Evolutionary conservation across 1,139 yeast species (phyloP).

Genomic region (Suhomyces choctaworum): DNA sequence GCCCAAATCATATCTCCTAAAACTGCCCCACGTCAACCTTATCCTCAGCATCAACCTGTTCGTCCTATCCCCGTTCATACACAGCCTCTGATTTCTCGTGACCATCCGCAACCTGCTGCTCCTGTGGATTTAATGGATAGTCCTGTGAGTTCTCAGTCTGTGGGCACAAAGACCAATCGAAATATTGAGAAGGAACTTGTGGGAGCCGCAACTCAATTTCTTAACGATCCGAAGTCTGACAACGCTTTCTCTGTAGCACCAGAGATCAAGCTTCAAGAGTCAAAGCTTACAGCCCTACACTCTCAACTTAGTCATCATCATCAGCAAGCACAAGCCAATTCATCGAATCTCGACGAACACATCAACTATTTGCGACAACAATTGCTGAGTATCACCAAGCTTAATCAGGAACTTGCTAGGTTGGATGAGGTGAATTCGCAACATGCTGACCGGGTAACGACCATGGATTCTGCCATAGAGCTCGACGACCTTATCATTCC

Average conservation of each 20-base stretch:
- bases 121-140: slow-evolving; percentile 20
- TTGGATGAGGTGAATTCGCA: slow-evolving; percentile 28
- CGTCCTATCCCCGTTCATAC: slow-evolving; percentile 18
- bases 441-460: slow-evolving; percentile 22
- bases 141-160: slow-evolving; percentile 1
- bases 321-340: slow-evolving; percentile 41
- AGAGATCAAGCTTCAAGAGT: slow-evolving; percentile 15
- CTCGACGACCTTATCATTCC: slow-evolving; percentile 43
- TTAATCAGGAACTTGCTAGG: slow-evolving; percentile 27
- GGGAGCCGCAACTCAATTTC: slow-evolving; percentile 19
- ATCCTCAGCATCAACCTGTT: not conserved
- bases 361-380: slow-evolving; percentile 34
- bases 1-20: not conserved
- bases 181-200: slow-evolving; percentile 16
- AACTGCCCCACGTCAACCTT: not conserved
- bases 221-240: slow-evolving; percentile 2
- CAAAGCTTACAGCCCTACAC: slow-evolving; percentile 32
- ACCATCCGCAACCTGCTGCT: not conserved
- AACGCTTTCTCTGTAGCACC: slow-evolving; percentile 1
- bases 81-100: slow-evolving; percentile 2
- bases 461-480: slow-evolving; percentile 18
- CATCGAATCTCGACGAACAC: slow-evolving; percentile 34
- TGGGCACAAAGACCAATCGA: not conserved
- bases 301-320: slow-evolving; percentile 39
- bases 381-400: slow-evolving; percentile 26